These are phyloP conservation scores for Saururus chinensis DNA, from an alignment of 164 flowering plant genomes.

Conservation along the genomic window DNA sequence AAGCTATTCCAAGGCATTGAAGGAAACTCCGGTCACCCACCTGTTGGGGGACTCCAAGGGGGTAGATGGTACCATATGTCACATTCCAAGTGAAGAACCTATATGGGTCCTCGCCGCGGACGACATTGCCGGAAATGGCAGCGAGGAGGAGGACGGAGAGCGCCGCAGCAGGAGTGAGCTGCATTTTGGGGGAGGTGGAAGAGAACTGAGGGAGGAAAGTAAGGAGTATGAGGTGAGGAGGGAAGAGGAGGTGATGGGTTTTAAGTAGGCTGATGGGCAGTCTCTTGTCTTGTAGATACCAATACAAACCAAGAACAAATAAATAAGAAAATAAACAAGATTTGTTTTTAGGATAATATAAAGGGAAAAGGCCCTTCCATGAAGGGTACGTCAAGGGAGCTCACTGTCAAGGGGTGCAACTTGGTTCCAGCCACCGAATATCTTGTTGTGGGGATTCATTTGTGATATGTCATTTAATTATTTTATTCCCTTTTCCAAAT, in stretches of 20 bases:
- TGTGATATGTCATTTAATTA: too few relatives aligned
- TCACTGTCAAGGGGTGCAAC: too few relatives aligned
- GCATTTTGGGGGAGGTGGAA: neutral
- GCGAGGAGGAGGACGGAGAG: neutral
- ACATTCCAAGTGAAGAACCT: conserved; percentile 46
- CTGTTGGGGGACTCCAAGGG: conserved; percentile 59
- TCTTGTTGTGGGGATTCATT: too few relatives aligned
- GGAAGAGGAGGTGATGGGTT: neutral
- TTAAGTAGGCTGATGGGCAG: neutral
- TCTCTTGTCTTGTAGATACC: neutral
- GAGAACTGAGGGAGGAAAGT: neutral
- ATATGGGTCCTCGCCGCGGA: neutral
- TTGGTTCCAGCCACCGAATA: too few relatives aligned
- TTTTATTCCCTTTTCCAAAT: too few relatives aligned
- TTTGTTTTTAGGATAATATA: too few relatives aligned
- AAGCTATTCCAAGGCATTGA: neutral
- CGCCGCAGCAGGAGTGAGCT: neutral
- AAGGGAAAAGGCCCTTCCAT: too few relatives aligned
- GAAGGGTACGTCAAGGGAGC: too few relatives aligned
- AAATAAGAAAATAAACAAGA: neutral
- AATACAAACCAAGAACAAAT: neutral
- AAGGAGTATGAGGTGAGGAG: neutral
- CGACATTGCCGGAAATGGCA: neutral
- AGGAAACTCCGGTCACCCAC: conserved; percentile 12
- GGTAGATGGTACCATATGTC: conserved; percentile 48